These are phyloP conservation scores for Lithospermum erythrorhizon DNA, from an alignment of 257 asterid genomes.

Conservation along the genomic window DNA sequence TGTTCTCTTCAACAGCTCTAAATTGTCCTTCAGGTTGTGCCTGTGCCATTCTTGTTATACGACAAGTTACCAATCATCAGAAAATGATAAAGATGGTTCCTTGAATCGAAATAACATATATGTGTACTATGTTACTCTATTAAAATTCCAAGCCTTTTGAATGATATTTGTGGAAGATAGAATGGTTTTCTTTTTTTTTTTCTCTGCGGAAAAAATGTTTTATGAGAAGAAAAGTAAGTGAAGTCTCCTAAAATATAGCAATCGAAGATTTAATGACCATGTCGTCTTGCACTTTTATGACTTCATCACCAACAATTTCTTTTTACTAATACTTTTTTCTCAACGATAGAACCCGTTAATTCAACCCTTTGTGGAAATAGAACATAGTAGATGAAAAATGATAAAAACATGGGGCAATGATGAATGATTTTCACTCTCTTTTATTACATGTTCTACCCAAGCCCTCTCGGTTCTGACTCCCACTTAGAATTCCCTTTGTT, in stretches of 20 bases:
- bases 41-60: conserved; percentile 35
- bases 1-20: conserved; percentile 4
- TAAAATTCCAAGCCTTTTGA: not conserved
- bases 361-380: too few relatives aligned
- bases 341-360: too few relatives aligned
- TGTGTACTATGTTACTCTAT: not conserved
- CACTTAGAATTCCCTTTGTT: too few relatives aligned
- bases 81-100: conserved; percentile 2
- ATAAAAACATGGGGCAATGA: too few relatives aligned
- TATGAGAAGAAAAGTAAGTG: conserved; percentile 20
- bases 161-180: too few relatives aligned
- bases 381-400: too few relatives aligned
- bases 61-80: not conserved
- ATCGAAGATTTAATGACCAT: not conserved
- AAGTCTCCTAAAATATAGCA: conserved; percentile 39
- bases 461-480: too few relatives aligned
- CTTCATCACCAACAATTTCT: too few relatives aligned
- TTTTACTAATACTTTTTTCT: too few relatives aligned
- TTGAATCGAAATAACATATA: not conserved
- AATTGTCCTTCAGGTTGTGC: conserved; percentile 14
- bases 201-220: not conserved
- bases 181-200: not conserved
- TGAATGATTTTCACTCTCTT: too few relatives aligned
- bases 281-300: too few relatives aligned
- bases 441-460: too few relatives aligned